These are phyloP conservation scores for Botrytis deweyae DNA, from an alignment of 2,329 filamentous ascomycete species.

Conservation along the genomic window DNA sequence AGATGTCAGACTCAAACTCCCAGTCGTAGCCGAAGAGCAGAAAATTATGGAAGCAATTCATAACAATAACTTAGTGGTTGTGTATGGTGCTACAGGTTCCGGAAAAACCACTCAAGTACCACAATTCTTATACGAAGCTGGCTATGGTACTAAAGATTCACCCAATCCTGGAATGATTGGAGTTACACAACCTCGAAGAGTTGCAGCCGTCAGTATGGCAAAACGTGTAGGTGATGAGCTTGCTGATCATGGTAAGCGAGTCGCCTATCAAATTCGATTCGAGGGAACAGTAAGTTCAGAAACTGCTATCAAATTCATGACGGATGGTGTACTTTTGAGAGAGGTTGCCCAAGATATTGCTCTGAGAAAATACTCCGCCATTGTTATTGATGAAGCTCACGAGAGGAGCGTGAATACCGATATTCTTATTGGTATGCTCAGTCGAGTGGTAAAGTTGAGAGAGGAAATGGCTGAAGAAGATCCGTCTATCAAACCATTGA, in stretches of 20 bases:
- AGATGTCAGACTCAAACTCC: slow-evolving; percentile 72
- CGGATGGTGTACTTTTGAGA: slow-evolving; percentile 89
- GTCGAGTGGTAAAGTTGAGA: slow-evolving; percentile 82
- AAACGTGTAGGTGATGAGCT: slow-evolving; percentile 86
- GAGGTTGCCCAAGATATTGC: slow-evolving; percentile 90
- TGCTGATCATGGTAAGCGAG: slow-evolving; percentile 70
- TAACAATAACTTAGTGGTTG: slow-evolving; percentile 83
- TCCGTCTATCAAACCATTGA: slow-evolving; percentile 71
- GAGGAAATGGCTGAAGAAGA: slow-evolving; percentile 73
- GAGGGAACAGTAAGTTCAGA: slow-evolving; percentile 77
- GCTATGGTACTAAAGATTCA: slow-evolving; percentile 76
- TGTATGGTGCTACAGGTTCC: slow-evolving; percentile 93
- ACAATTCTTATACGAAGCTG: slow-evolving; percentile 92
- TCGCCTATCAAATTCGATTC: slow-evolving; percentile 94
- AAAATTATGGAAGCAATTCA: slow-evolving; percentile 97
- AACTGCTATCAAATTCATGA: slow-evolving; percentile 98
- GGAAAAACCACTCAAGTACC: slow-evolving; percentile 98
- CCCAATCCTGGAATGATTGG: slow-evolving; percentile 90
- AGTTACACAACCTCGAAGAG: slow-evolving; percentile 89
- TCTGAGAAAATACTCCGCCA: slow-evolving; percentile 84
- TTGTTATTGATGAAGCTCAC: slow-evolving; percentile 95
- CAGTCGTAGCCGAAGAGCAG: slow-evolving; percentile 92
- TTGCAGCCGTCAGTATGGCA: slow-evolving; percentile 95
- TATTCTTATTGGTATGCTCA: slow-evolving; percentile 96
- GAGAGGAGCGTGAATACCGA: slow-evolving; percentile 97